Evolutionary conservation across 2,329 filamentous ascomycete species (phyloP).

Genomic region (Knoxdaviesia proteae): DNA sequence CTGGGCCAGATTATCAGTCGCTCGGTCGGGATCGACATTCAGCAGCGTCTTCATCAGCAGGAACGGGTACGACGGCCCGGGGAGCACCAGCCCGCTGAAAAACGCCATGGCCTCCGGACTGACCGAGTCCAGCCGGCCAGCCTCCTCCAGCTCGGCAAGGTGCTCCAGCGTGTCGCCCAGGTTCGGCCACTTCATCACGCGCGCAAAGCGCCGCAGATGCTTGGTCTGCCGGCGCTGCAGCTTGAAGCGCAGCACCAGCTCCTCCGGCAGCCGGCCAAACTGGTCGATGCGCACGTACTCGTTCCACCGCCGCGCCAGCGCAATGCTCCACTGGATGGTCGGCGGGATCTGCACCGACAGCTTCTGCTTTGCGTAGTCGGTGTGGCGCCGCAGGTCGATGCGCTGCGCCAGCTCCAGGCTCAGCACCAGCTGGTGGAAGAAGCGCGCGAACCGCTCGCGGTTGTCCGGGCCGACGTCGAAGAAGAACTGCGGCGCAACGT

Average conservation of each 20-base stretch:
- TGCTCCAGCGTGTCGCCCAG: constrained; percentile 40
- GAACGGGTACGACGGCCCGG: constrained; percentile 48
- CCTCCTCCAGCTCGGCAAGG: constrained; percentile 36
- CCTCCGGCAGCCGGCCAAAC: constrained; percentile 19
- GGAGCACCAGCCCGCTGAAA: constrained; percentile 53
- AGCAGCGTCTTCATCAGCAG: constrained; percentile 62
- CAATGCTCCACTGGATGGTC: constrained; percentile 51
- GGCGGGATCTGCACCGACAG: constrained; percentile 45
- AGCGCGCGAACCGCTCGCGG: constrained; percentile 36
- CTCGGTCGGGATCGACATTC: constrained; percentile 50
- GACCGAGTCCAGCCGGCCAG: constrained; percentile 35
- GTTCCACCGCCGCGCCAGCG: constrained; percentile 52
- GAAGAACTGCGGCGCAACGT: constrained; percentile 55
- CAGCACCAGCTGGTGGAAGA: constrained; percentile 60
- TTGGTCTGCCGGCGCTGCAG: constrained; percentile 30
- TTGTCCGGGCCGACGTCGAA: constrained; percentile 37
- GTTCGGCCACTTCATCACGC: constrained; percentile 61
- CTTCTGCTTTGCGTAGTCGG: constrained; percentile 42
- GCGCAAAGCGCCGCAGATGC: constrained; percentile 46
- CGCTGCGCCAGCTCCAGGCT: constrained; percentile 52
- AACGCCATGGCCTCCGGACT: constrained; percentile 58
- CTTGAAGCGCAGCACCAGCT: not conserved
- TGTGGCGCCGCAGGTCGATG: constrained; percentile 40
- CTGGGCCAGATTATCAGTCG: constrained; percentile 41
- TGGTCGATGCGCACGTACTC: constrained; percentile 47